A percentile compares a stretch with the other conserved stretches of the same genome.
phyloP scores from a whole-genome alignment of 352 stramenopile genomes.

The Phytophthora niederhauseri region DNA sequence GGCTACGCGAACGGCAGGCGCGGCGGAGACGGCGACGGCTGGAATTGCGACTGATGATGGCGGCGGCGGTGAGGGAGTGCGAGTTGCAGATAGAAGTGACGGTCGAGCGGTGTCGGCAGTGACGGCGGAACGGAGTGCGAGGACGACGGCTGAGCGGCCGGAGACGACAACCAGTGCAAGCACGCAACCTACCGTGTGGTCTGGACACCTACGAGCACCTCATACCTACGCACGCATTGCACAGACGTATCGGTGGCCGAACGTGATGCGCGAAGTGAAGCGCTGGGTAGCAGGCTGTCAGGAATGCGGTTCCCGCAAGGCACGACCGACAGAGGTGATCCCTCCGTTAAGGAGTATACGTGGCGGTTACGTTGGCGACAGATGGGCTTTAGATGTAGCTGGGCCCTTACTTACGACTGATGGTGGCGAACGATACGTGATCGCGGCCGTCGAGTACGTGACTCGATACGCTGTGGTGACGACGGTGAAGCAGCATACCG shows the following conservation, averaged over 20 bases:
- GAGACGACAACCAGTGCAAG: background rate
- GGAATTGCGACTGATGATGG: too few species aligned
- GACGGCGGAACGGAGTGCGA: background rate
- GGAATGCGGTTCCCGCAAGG: background rate
- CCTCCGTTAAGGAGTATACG: background rate
- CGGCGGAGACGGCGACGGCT: background rate
- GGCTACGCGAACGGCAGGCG: background rate
- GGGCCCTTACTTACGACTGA: background rate
- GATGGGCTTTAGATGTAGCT: background rate
- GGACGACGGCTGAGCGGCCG: too few species aligned
- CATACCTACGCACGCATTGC: background rate
- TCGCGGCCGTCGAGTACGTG: background rate
- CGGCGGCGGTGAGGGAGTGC: background rate
- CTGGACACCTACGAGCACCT: background rate
- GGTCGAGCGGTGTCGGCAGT: too few species aligned
- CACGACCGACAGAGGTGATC: background rate
- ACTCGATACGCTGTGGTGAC: background rate
- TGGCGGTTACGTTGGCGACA: background rate
- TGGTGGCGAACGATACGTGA: background rate
- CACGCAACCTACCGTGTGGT: background rate
- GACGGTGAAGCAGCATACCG: background rate
- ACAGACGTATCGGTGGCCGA: background rate
- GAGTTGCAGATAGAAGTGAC: too few species aligned
- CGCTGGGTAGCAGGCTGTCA: background rate
- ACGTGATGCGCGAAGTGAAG: background rate